These are phyloP conservation scores for Xylariaceae sp. DNA, from an alignment of 2,329 filamentous ascomycete species.

Conservation along the genomic window DNA sequence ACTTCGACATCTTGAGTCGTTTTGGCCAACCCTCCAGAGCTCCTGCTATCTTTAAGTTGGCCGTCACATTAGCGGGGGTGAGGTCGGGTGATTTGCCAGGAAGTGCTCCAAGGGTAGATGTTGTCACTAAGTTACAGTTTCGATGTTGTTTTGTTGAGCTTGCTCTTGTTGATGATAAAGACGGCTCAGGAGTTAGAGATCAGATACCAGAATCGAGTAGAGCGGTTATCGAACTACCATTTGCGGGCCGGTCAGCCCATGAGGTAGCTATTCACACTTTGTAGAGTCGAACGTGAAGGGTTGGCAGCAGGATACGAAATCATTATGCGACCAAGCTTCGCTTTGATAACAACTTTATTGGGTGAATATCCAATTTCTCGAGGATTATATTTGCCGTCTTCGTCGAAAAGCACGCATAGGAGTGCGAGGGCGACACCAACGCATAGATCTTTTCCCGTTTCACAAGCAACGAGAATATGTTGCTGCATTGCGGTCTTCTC, in stretches of 20 bases:
- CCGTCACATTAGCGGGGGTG: too few relatives aligned
- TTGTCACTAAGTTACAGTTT: too few relatives aligned
- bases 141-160: too few relatives aligned
- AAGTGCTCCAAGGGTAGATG: too few relatives aligned
- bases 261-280: slow-evolving; percentile 87
- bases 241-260: slow-evolving; percentile 48
- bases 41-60: too few relatives aligned
- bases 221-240: too few relatives aligned
- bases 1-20: too few relatives aligned
- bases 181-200: too few relatives aligned
- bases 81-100: too few relatives aligned
- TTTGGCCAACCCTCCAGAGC: too few relatives aligned
- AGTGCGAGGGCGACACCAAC: slow-evolving; percentile 74
- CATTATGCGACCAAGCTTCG: slow-evolving; percentile 77
- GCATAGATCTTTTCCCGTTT: slow-evolving; percentile 74
- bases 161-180: too few relatives aligned
- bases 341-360: slow-evolving; percentile 73
- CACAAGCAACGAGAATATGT: slow-evolving; percentile 61
- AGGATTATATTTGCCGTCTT: slow-evolving; percentile 46
- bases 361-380: slow-evolving; percentile 34
- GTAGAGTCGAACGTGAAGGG: slow-evolving; percentile 77
- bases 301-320: slow-evolving; percentile 74
- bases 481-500: neutral
- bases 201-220: too few relatives aligned
- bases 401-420: slow-evolving; percentile 68